Evolutionary conservation across 768 basidiomycete species (phyloP), one percentile per base, ranked within the genome.

Genomic region (Galerina marginata): DNA sequence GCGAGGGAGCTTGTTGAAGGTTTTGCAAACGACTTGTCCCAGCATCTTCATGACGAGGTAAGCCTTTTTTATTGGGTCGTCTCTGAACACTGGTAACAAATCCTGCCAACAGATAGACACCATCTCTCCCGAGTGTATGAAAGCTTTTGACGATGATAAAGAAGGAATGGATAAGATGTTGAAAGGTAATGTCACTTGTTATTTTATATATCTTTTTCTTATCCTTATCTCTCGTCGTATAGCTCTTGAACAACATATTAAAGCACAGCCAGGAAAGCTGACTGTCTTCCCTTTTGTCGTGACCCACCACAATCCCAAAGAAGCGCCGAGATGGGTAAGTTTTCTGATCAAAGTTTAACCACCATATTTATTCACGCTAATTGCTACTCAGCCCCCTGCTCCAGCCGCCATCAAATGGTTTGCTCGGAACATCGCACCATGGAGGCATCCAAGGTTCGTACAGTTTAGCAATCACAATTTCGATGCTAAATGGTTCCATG

Each of bases 41-140:
- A 63, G 9, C 73, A 74, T 55, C 63, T 74, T 0, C 59, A 68
- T n/a, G 71, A 70, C 10, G 73, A 74, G 67, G 73, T 71, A 15
- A 42, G 59, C n/a, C 20, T 36, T 23, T 20, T 46, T 42, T 12
- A 14, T 15, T 61, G 4, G 29, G 29, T 56, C 15, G 11, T 14
- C 9, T 38, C 10, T 14, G 16, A 4, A 12, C 29, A 33, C 29
- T 33, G 7, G 29, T 47, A n/a, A 44, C 43, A 9, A 42, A 9
- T 6, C 42, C 6, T 44, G 20, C 38, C 26, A 4, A 15, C 42
- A 70, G 69, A 70, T 70, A n/a, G 48, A 64, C 2, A 68, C 69
- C 2, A 60, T 70, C 12, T 59, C 63, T 12, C 65, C 67, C 1
- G 66, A 68, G 40, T 54, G 53, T 2, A 54, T 70, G 42, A 44